These are phyloP conservation scores for Fusarium robinianum DNA, from an alignment of 2,329 filamentous ascomycete species.

Conservation along the genomic window DNA sequence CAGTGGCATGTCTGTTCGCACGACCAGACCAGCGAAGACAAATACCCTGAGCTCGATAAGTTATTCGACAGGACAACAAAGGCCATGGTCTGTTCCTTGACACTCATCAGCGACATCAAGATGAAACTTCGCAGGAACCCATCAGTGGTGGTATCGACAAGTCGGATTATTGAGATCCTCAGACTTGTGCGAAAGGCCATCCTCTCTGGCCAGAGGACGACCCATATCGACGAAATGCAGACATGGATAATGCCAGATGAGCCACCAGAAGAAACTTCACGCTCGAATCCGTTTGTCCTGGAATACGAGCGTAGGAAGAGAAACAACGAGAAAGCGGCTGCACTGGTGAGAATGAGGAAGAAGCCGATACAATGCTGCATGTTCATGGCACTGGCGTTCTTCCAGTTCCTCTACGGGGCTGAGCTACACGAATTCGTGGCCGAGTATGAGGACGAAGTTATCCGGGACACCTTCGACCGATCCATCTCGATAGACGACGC, in stretches of 20 bases:
- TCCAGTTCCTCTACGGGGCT: constrained; percentile 17
- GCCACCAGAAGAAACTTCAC: constrained; percentile 1
- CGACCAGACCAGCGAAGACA: constrained; percentile 5
- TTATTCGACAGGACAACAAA: constrained; percentile 13
- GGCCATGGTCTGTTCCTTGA: constrained; percentile 18
- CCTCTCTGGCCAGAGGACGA: constrained; percentile 16
- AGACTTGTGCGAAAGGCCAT: constrained; percentile 20
- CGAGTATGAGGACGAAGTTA: constrained; percentile 25
- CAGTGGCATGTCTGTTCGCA: constrained; percentile 11
- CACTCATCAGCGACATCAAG: constrained; percentile 23
- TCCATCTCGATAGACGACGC: constrained; percentile 23
- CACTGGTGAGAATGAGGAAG: constrained; percentile 17
- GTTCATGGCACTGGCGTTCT: constrained; percentile 18
- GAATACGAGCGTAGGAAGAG: constrained; percentile 15
- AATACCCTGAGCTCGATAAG: constrained; percentile 14
- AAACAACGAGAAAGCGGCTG: constrained; percentile 16
- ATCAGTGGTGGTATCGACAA: constrained; percentile 10
- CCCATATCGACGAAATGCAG: constrained; percentile 19
- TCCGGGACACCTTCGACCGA: constrained; percentile 18
- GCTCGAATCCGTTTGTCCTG: constrained; percentile 2
- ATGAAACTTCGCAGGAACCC: constrained; percentile 10
- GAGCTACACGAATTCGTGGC: constrained; percentile 23
- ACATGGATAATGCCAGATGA: constrained; percentile 12
- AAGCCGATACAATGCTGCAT: constrained; percentile 27
- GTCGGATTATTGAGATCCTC: constrained; percentile 13